Evolutionary conservation across 345 rosid species (phyloP).

Genomic region (Excoecaria cochinchinensis): DNA sequence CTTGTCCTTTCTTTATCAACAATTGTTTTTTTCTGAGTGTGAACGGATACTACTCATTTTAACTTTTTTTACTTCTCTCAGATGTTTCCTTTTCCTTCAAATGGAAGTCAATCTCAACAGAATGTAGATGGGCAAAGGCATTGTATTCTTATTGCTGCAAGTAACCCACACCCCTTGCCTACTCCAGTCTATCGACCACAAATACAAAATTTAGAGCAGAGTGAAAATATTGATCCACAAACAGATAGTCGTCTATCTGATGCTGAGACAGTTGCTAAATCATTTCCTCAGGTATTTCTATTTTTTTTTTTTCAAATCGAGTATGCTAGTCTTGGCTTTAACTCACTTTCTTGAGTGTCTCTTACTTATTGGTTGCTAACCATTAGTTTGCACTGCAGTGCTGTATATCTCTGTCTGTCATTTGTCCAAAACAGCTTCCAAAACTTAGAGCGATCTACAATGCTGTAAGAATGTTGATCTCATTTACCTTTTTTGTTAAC

Average conservation of each 20-base stretch:
- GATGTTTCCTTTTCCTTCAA: slow-evolving; percentile 63
- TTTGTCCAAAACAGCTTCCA: slow-evolving; percentile 89
- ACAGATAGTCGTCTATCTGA: slow-evolving; percentile 71
- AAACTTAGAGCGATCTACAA: slow-evolving; percentile 74
- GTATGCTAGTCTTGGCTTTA: slow-evolving; percentile 9
- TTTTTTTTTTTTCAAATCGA: slow-evolving; percentile 14
- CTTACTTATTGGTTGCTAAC: slow-evolving; percentile 23
- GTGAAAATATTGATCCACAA: slow-evolving; percentile 56
- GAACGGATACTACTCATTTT: background rate
- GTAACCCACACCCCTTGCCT: slow-evolving; percentile 86
- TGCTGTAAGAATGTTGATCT: slow-evolving; percentile 59
- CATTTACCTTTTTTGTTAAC: background rate
- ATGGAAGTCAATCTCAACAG: slow-evolving; percentile 66
- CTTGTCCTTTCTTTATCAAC: background rate
- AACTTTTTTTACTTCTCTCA: slow-evolving; percentile 31
- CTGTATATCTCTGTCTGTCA: slow-evolving; percentile 75
- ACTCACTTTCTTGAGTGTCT: slow-evolving; percentile 11
- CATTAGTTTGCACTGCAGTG: slow-evolving; percentile 51
- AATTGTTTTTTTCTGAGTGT: background rate
- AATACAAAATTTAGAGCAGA: slow-evolving; percentile 57
- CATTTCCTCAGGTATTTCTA: slow-evolving; percentile 58
- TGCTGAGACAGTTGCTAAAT: slow-evolving; percentile 85
- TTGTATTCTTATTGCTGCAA: slow-evolving; percentile 87
- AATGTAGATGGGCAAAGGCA: slow-evolving; percentile 72
- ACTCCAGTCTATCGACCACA: slow-evolving; percentile 89